Percentiles rank a stretch among this genome's conserved stretches.
These are phyloP conservation scores for Rhodotorula diobovata DNA, from an alignment of 768 basidiomycete genomes.

Conservation along the genomic window DNA sequence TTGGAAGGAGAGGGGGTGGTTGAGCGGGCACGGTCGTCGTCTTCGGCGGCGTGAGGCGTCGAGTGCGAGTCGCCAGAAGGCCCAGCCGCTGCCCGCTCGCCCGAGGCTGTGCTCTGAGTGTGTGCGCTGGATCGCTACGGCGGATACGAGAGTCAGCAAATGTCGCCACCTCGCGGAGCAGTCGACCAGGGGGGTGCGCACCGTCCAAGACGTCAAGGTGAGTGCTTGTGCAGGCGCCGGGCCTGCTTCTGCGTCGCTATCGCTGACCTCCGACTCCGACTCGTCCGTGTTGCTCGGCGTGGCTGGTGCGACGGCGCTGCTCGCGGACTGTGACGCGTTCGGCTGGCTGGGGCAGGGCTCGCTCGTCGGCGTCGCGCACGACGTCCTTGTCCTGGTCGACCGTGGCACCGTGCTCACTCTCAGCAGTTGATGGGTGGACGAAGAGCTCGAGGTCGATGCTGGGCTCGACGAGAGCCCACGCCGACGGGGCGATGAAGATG, in stretches of 20 bases:
- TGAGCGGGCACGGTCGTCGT: not conserved
- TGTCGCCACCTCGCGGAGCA: too few species aligned
- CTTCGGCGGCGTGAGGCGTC: not conserved
- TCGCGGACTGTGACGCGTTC: not conserved
- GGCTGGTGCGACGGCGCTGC: not conserved
- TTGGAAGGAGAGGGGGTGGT: not conserved
- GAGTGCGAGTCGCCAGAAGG: not conserved
- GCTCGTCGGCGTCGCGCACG: not conserved
- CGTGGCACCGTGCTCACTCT: not conserved
- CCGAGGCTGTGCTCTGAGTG: not conserved
- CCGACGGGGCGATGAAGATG: not conserved
- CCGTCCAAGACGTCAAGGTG: too few species aligned
- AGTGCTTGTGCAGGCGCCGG: not conserved
- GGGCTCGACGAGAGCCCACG: not conserved
- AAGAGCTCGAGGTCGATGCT: not conserved
- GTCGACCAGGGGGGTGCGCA: too few species aligned
- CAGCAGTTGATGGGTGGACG: not conserved
- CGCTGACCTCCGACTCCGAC: not conserved
- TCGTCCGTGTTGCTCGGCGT: conserved; percentile 2
- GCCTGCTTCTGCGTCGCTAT: not conserved
- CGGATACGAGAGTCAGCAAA: too few species aligned
- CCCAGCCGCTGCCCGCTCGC: not conserved
- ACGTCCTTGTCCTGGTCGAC: not conserved
- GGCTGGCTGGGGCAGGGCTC: not conserved
- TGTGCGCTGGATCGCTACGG: not conserved